phyloP scores from a whole-genome alignment of 495 filamentous ascomycete species.

The Hyphodiscus hymeniophilus region DNA sequence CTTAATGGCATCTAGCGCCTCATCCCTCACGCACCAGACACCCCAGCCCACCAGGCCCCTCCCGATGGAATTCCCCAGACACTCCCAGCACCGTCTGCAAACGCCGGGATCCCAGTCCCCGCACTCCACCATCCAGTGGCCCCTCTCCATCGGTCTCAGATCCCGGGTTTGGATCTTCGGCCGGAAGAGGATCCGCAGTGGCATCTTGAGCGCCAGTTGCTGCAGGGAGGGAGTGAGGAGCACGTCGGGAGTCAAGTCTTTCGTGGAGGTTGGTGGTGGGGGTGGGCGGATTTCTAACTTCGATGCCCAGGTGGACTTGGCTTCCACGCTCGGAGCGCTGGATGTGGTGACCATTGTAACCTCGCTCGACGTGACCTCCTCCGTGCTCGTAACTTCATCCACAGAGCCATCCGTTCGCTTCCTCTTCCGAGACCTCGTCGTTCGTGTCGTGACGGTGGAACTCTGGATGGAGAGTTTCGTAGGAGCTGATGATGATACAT shows the following conservation, averaged over 20 bases:
- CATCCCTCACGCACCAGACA: slow-evolving; percentile 38
- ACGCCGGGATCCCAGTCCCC: slow-evolving; percentile 31
- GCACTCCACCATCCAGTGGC: slow-evolving; percentile 57
- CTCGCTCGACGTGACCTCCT: not conserved
- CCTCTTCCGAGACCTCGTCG: not conserved
- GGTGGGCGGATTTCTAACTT: slow-evolving; percentile 32
- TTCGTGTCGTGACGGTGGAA: not conserved
- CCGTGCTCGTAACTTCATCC: not conserved
- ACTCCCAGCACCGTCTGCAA: slow-evolving; percentile 49
- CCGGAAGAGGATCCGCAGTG: slow-evolving; percentile 39
- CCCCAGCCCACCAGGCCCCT: slow-evolving; percentile 61
- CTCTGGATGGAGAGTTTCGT: not conserved
- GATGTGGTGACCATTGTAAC: not conserved
- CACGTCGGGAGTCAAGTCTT: slow-evolving; percentile 33
- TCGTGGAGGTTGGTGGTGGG: slow-evolving; percentile 33
- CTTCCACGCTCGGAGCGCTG: not conserved
- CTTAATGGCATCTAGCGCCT: slow-evolving; percentile 33
- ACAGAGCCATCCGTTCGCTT: not conserved
- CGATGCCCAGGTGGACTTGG: not conserved
- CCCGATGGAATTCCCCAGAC: slow-evolving; percentile 48
- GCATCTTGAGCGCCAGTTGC: slow-evolving; percentile 43
- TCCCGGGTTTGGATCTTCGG: slow-evolving; percentile 41
- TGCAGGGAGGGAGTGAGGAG: slow-evolving; percentile 47
- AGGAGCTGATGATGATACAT: not conserved
- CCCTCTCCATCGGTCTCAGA: slow-evolving; percentile 51